Evolutionary conservation across 805 yeast species (phyloP), one percentile per base, ranked within the genome.

Genomic region (Zygosaccharomyces lentus): DNA sequence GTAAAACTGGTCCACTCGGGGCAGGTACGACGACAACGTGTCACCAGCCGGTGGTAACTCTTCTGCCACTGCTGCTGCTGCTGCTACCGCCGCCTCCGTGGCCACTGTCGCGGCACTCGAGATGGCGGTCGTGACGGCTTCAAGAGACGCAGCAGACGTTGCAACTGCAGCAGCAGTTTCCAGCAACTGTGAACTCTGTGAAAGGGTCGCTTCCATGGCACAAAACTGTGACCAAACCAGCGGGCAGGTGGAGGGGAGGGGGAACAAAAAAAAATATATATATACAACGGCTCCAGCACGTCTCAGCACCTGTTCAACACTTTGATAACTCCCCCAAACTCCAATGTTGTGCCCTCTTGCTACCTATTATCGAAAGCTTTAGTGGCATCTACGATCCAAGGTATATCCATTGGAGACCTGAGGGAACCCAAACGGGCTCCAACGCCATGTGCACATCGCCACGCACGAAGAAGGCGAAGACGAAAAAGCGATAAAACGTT

Each of bases 1-100:
- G 52, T 69, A 69, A 55, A 71, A 71, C 57, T 71, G 76, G 54
- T 71, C 72, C 29, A 71, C 65, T 23, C 58, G 54, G 13, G 72
- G 72, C 30, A 66, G 44, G 43, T 65, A 66, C 10, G 66, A 59
- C 6, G 56, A 44, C 21, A 61, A 31, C 2, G 62, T 49, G 37
- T 58, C 63, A 16, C 52, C 49, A 23, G 47, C 36, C 36, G 41
- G 29, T 12, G 40, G 46, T 16, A 35, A 40, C 24, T 37, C 37
- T 10, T 17, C 29, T n/a, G 26, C 44, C 12, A 39, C 37, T 27
- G 43, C 47, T 17, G 39, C 37, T 26, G 30, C 50, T 19, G 36
- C 21, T 8, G 47, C 15, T 10, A 19, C 29, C 9, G 16, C 43
- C 16, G 40, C 5, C 21, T 19, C 48, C 26, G 41, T 31, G 2